These are phyloP conservation scores for Paramyrothecium roridum DNA, from an alignment of 2,329 filamentous ascomycete species.

Conservation along the genomic window DNA sequence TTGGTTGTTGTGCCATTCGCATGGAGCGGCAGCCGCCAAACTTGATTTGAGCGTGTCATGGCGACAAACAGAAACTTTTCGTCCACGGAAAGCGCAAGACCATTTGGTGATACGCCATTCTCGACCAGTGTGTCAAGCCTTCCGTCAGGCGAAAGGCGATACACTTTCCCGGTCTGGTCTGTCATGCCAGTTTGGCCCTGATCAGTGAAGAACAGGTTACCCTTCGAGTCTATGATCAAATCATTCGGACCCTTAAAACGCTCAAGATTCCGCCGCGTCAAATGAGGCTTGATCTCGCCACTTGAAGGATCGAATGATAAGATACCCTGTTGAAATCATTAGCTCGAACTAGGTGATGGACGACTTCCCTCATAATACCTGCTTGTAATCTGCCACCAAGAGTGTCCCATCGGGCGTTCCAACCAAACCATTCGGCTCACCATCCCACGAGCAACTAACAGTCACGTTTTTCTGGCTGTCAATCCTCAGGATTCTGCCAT, in stretches of 20 bases:
- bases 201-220: conserved; percentile 39
- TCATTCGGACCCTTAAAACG: conserved; percentile 41
- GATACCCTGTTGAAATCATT: conserved; percentile 24
- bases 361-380: conserved; percentile 18
- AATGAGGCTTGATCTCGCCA: conserved; percentile 20
- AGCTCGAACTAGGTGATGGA: not conserved
- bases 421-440: conserved; percentile 36
- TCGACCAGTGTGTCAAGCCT: conserved; percentile 32
- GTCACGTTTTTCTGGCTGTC: conserved; percentile 21
- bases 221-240: conserved; percentile 31
- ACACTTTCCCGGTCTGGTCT: conserved; percentile 36
- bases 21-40: conserved; percentile 36
- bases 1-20: conserved; percentile 34
- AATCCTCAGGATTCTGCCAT: conserved; percentile 34
- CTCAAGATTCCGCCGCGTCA: conserved; percentile 34
- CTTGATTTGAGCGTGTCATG: conserved; percentile 36
- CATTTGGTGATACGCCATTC: conserved; percentile 36
- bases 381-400: conserved; percentile 37
- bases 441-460: conserved; percentile 31
- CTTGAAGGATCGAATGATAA: conserved; percentile 28
- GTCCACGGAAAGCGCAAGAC: conserved; percentile 31
- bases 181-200: conserved; percentile 41
- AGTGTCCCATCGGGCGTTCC: conserved; percentile 27
- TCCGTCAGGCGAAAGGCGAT: conserved; percentile 28
- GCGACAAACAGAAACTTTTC: conserved; percentile 36